Evolutionary conservation across 768 basidiomycete species (phyloP), one percentile per base, ranked within the genome.

Genomic region (Suillus subaureus): DNA sequence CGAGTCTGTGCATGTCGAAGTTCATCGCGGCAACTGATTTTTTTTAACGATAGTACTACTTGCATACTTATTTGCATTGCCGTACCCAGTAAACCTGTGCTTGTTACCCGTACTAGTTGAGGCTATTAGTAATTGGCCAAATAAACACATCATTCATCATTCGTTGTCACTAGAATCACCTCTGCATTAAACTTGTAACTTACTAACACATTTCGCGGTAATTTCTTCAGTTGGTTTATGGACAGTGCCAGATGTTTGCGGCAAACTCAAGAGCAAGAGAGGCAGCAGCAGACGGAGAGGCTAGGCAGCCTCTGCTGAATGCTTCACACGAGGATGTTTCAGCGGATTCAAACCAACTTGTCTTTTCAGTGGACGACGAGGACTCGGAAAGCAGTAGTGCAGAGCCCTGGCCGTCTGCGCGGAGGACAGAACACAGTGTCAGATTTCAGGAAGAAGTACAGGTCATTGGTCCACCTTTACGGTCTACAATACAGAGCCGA

Each of bases 401-500:
- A 65, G 75, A 73, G 23, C 80, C 72, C 13, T 76, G 78, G 18
- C 69, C 74, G 11, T 68, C 74, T 15, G 74, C 79, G 66, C 75
- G 77, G 3, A 78, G 78, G 57, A 71, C 78, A 23, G 80, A 81
- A 33, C 84, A 85, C 40, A 77, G 75, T 11, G 89, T 92, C 47
- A 82, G 87, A 52, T 92, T 92, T 72, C 79, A 85, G 66, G 89
- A 93, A 61, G 83, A 88, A 42, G 87, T 90, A 1, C 87, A 89
- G 67, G 83, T 90, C 52, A 87, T 91, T 70, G 84, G 82, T 5
- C 90, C 89, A 0, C 81, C 90, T 6, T 78, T 94, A 43, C 84
- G 87, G 74, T 95, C 92, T 26, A 93, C 89, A 28, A 78, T 82
- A 35, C 79, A 88, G 62, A 94, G 93, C 73, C 88, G 94, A 64